Base-by-base conservation (phyloP, 1,139 yeast species). In the Debaryomyces fabryi region DNA sequence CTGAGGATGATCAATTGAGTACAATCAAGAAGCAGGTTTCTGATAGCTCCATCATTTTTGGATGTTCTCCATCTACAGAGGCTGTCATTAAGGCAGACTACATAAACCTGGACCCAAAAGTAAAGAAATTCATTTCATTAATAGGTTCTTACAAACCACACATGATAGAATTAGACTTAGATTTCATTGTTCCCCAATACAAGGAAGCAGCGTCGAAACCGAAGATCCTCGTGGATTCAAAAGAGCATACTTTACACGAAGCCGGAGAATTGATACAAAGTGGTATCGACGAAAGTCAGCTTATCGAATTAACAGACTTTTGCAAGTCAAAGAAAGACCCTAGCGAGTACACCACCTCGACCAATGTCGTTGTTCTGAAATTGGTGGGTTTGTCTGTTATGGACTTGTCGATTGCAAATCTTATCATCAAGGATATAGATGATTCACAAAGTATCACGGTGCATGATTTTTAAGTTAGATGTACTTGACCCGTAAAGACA, bases 61-160 rank as follows among this genome's bases (percentile, higher is more conserved):
- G 88, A 2, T 83, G 88, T 58, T 64, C 81, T 9, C 89, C 90
- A 2, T 68, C 85, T 1, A 76, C 81, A 0, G 65, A 63, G 9
- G 81, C 88, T 1, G 61, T 72, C 0, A 76, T 84, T 45, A 63
- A 65, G 30, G 57, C 60, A 10, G 54, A 63, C 1, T 68, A 71
- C 49, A 55, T 83, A 41, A 69, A 71, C 42, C 50, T 49, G 3
- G 65, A 66, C 35, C 60, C 67, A 3, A 40, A 53, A 16, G 52
- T 52, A 10, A 66, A 68, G 9, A 76, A 67, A 52, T 84, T 77
- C 58, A 74, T 85, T 42, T 78, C 85, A 3, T 67, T 85, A 37
- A 84, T 85, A 55, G 91, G 91, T 1, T 81, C 87, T 13, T 85
- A 84, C 60, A 83, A 83, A 59, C 88, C 88, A 3, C 78, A 79